These are phyloP conservation scores for Barnettozyma siamensis DNA, from an alignment of 805 yeast species.

Conservation along the genomic window DNA sequence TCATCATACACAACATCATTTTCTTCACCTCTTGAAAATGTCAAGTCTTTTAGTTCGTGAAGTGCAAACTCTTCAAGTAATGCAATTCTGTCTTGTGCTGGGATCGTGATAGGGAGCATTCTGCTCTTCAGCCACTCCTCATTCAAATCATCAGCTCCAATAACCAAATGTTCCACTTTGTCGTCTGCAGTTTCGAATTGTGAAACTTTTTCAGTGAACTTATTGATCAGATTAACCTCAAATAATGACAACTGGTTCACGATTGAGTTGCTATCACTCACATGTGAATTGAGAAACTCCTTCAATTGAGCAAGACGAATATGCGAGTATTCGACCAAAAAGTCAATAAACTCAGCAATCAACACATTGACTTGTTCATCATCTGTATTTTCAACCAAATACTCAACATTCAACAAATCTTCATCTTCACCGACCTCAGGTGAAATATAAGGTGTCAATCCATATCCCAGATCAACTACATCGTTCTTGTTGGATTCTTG, in stretches of 20 bases:
- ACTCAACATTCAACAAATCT: slow-evolving; percentile 10
- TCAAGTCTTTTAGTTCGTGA: slow-evolving; percentile 3
- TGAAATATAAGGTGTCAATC: slow-evolving; percentile 17
- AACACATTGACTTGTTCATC: slow-evolving; percentile 18
- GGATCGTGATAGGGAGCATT: slow-evolving; percentile 17
- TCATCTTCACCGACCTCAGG: slow-evolving; percentile 12
- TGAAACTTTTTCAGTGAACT: slow-evolving; percentile 6
- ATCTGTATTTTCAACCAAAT: slow-evolving; percentile 11
- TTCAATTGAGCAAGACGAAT: slow-evolving; percentile 7
- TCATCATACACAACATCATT: slow-evolving; percentile 7
- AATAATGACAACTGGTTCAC: slow-evolving; percentile 15
- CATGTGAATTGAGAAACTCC: not conserved
- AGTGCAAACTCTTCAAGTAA: slow-evolving; percentile 10
- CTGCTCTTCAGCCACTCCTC: slow-evolving; percentile 22
- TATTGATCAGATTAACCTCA: slow-evolving; percentile 13
- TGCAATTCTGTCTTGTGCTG: slow-evolving; percentile 5
- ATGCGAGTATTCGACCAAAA: slow-evolving; percentile 15
- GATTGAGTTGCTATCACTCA: slow-evolving; percentile 8
- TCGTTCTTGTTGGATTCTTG: slow-evolving; percentile 20
- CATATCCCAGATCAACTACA: slow-evolving; percentile 15
- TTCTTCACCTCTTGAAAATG: slow-evolving; percentile 6
- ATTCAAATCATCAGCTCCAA: slow-evolving; percentile 20
- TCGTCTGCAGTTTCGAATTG: slow-evolving; percentile 7
- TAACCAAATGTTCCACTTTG: slow-evolving; percentile 12
- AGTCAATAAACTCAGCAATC: slow-evolving; percentile 18